Evolutionary conservation across 2,329 filamentous ascomycete genomes (phyloP).

Genomic region (Paecilomyces fulvus): DNA sequence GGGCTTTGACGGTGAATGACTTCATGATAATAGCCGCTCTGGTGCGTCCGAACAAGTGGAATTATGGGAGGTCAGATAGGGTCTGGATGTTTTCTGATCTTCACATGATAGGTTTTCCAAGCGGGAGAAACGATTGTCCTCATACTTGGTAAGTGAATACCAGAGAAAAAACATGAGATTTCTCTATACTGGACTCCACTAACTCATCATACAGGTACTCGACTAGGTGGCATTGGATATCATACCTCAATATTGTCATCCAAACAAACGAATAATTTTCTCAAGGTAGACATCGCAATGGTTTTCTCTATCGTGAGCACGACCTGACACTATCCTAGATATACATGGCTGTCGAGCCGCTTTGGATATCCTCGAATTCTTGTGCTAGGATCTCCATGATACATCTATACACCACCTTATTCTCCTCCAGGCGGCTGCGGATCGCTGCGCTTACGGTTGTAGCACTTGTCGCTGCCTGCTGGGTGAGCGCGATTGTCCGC

Average conservation of each 20-base stretch:
- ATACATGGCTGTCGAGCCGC: background rate
- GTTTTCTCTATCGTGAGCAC: background rate
- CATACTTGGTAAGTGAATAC: background rate
- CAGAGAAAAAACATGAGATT: background rate
- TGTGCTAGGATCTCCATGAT: background rate
- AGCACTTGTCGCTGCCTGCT: background rate
- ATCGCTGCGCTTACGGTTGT: background rate
- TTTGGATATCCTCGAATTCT: background rate
- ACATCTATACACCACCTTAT: background rate
- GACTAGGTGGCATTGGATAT: background rate
- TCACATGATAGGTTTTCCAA: background rate
- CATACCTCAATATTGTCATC: background rate
- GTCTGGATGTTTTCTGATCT: background rate
- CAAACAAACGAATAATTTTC: background rate
- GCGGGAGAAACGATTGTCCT: background rate
- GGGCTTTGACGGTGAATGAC: background rate
- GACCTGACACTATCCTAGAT: background rate
- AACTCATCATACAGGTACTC: background rate
- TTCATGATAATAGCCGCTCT: background rate
- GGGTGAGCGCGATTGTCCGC: background rate
- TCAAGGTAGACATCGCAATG: background rate
- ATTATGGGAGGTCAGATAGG: background rate
- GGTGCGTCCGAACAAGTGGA: background rate
- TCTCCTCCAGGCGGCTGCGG: background rate
- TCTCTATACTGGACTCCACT: background rate